Evolutionary conservation across 352 stramenopile genomes (phyloP).

Genomic region (Globisporangium okanoganense): DNA sequence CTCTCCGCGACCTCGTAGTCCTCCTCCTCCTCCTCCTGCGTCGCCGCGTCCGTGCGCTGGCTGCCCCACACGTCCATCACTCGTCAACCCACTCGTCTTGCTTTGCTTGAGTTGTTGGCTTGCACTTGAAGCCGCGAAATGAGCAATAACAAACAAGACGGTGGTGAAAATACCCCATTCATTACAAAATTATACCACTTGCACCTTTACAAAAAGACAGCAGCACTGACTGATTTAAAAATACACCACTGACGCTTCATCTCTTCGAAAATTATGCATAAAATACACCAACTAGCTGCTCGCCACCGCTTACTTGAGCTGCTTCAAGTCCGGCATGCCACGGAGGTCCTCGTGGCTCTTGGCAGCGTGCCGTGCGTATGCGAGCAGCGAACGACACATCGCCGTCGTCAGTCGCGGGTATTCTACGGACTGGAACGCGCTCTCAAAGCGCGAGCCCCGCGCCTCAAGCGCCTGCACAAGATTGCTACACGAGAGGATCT

Average conservation of each 20-base stretch:
- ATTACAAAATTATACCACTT: background rate
- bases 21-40: conserved; percentile 39
- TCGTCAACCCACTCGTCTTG: conserved; percentile 8
- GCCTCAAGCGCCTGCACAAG: conserved; percentile 27
- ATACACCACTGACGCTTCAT: background rate
- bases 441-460: conserved; percentile 37
- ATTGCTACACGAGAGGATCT: conserved; percentile 41
- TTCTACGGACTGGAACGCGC: conserved; percentile 35
- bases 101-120: too few species aligned
- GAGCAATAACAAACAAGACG: background rate
- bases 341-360: conserved; percentile 5
- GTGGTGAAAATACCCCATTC: background rate
- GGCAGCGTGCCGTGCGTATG: conserved; percentile 4
- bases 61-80: conserved; percentile 48
- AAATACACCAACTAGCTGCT: background rate
- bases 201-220: background rate
- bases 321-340: background rate
- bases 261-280: background rate
- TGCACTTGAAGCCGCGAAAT: conserved; percentile 1
- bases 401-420: conserved; percentile 50
- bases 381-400: conserved; percentile 31
- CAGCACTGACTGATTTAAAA: background rate
- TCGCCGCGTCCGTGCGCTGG: background rate
- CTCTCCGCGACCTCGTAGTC: conserved; percentile 52
- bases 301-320: background rate